Evolutionary conservation across 345 rosid genomes (phyloP), one percentile per base, ranked within the genome.

Genomic region (Luvunga scandens): DNA sequence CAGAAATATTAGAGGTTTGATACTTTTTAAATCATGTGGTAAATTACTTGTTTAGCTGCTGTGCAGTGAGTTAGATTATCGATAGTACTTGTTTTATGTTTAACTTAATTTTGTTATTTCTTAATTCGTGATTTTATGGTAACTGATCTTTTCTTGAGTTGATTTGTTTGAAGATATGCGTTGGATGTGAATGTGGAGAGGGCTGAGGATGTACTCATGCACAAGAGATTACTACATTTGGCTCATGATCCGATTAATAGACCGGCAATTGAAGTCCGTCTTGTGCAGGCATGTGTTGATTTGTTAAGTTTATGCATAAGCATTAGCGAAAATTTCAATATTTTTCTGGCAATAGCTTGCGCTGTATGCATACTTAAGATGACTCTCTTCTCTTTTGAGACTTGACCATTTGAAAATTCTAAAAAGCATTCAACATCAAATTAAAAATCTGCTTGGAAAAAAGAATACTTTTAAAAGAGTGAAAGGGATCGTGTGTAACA

Each of bases 161-260:
- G 72, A 48, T 57, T 33, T 62, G 42, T 42, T 68, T 76, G 69
- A 77, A 96, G 99, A 80, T 96, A 96, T 82, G 98, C 99, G 28
- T 86, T 94, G 82, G 99, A 96, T 88, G 99, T 96, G 74, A 96
- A 94, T 89, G 95, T 87, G 71, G 99, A 94, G 87, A 90, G 98
- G 63, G 99, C 99, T 2, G 97, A 92, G 81, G 99, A 94, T 83
- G 99, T 96, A 6, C 88, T 96, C 16, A 91, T 87, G 91, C 98
- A 96, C 85, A 86, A 87, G 81, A 86, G 86, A 75, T 80, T 91
- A 56, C 85, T 90, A 73, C 85, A 85, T 77, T 81, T 84, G 86
- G 92, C 89, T 77, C 89, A 81, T 36, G 87, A 89, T 86, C 92
- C 92, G 28, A 84, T 79, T 50, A 85, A 83, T 76, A 71, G 92